Evolutionary conservation across 352 stramenopile genomes (phyloP).

Genomic region (Phytopythium vexans): DNA sequence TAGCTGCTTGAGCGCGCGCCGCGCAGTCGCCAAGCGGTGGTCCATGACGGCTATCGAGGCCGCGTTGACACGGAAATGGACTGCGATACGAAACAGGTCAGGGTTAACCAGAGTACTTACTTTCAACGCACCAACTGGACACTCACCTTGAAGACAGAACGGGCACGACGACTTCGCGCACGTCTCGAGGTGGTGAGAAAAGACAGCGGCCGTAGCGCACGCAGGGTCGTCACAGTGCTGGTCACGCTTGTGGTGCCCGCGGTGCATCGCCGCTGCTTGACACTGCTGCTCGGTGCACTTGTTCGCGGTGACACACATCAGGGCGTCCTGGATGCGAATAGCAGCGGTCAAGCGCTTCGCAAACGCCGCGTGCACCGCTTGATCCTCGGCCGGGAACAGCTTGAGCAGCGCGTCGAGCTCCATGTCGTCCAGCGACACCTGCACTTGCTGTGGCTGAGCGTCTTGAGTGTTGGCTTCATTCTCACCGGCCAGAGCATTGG

Average conservation of each 20-base stretch:
- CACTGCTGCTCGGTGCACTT: conserved; percentile 28
- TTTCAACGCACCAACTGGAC: too few species aligned
- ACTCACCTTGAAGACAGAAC: conserved; percentile 31
- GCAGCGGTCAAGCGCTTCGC: conserved; percentile 20
- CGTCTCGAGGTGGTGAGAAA: conserved; percentile 22
- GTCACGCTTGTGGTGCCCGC: conserved; percentile 30
- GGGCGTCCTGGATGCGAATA: conserved; percentile 33
- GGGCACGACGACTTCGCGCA: conserved; percentile 27
- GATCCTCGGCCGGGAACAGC: conserved; percentile 29
- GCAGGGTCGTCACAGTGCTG: conserved; percentile 22
- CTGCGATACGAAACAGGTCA: neutral
- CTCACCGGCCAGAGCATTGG: neutral
- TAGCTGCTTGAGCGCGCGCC: neutral
- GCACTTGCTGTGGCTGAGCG: neutral
- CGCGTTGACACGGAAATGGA: neutral
- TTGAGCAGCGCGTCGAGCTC: conserved; percentile 25
- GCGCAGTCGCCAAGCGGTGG: neutral
- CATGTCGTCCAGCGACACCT: conserved; percentile 2
- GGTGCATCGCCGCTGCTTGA: conserved; percentile 20
- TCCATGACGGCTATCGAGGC: neutral
- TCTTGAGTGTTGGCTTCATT: neutral
- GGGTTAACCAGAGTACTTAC: too few species aligned
- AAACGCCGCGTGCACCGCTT: conserved; percentile 18
- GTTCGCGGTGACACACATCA: conserved; percentile 27
- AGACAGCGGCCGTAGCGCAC: conserved; percentile 18